Conservation (phyloP, 1,139 yeast species). For the Candida sojae region DNA sequence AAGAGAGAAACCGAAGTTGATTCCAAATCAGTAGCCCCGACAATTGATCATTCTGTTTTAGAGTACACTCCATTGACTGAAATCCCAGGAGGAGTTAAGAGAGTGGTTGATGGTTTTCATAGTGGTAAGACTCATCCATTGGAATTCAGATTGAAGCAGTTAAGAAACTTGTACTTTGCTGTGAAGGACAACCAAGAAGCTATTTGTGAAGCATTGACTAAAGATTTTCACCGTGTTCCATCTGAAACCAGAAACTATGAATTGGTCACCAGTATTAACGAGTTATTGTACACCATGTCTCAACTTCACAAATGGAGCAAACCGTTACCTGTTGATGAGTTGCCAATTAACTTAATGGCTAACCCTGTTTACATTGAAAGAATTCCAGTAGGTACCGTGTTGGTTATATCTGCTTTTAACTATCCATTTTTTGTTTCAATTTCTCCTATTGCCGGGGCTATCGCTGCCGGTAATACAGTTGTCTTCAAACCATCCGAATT, state of each 20-base stretch:
- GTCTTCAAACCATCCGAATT: constrained; percentile 79
- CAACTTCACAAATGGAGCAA: constrained; percentile 63
- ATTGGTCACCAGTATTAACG: constrained; percentile 46
- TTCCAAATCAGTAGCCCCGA: neutral
- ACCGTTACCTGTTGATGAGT: constrained; percentile 46
- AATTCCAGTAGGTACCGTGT: constrained; percentile 73
- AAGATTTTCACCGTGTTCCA: constrained; percentile 67
- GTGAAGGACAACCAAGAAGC: constrained; percentile 59
- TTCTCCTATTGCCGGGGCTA: constrained; percentile 72
- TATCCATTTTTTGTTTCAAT: constrained; percentile 72
- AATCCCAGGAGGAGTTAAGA: constrained; percentile 49
- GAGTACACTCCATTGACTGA: constrained; percentile 49
- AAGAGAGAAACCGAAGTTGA: constrained; percentile 2
- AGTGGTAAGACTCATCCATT: constrained; percentile 54
- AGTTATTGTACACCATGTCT: constrained; percentile 59
- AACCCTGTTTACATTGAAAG: constrained; percentile 56
- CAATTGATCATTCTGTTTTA: neutral
- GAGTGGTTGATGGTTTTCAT: constrained; percentile 45
- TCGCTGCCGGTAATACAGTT: constrained; percentile 88
- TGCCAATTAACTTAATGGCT: constrained; percentile 48
- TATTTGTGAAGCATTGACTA: constrained; percentile 57
- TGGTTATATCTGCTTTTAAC: constrained; percentile 83
- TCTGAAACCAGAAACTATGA: constrained; percentile 67
- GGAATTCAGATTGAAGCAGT: constrained; percentile 58
- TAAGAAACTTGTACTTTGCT: constrained; percentile 68